Conservation (phyloP, 192 early-diverging fungal species). For the Geosiphon pyriformis region DNA sequence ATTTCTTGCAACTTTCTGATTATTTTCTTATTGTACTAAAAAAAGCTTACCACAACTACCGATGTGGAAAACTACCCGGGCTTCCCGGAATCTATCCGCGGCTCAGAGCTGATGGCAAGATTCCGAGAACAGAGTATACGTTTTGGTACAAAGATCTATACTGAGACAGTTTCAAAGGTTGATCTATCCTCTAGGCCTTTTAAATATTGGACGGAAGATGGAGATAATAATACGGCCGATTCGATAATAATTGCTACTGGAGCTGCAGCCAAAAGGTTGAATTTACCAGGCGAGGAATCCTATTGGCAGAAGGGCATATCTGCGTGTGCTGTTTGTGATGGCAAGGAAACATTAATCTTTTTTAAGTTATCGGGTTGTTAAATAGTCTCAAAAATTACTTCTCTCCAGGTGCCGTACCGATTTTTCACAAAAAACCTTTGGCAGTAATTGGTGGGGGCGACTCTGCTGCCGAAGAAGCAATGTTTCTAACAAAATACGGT, state of each 20-base stretch:
- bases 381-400: too few relatives aligned
- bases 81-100: slow-evolving; percentile 88
- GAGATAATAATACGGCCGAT: slow-evolving; percentile 74
- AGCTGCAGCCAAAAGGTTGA: slow-evolving; percentile 91
- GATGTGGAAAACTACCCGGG: slow-evolving; percentile 97
- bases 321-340: slow-evolving; percentile 99
- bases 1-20: too few relatives aligned
- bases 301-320: slow-evolving; percentile 99
- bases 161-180: slow-evolving; percentile 87
- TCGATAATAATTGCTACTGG: slow-evolving; percentile 94
- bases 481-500: slow-evolving; percentile 95
- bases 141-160: slow-evolving; percentile 83
- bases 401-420: slow-evolving; percentile 87
- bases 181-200: slow-evolving; percentile 77
- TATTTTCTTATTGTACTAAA: slow-evolving; percentile 17
- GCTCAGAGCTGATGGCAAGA: slow-evolving; percentile 81
- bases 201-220: slow-evolving; percentile 81
- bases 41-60: slow-evolving; percentile 89
- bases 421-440: slow-evolving; percentile 93
- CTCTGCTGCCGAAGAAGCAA: slow-evolving; percentile 93
- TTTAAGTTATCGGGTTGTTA: neutral
- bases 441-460: slow-evolving; percentile 97
- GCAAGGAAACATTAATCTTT: neutral
- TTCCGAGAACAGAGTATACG: slow-evolving; percentile 79
- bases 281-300: slow-evolving; percentile 82